These are phyloP conservation scores for Mortierella alpina DNA, from an alignment of 192 early-diverging fungal species.

Conservation along the genomic window DNA sequence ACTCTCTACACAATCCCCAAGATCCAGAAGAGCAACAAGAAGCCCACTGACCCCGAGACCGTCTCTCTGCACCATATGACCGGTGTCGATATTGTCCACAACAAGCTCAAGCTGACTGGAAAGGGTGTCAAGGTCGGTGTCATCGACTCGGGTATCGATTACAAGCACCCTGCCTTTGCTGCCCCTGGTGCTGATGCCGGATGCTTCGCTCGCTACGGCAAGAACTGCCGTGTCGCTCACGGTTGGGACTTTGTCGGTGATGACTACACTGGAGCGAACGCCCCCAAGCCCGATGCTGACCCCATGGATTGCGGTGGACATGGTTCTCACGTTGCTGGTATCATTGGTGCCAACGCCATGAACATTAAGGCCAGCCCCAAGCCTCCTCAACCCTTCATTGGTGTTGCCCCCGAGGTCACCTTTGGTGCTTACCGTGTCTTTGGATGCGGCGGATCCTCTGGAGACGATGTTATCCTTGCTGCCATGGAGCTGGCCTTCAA, in stretches of 20 bases:
- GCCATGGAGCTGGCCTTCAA: constrained; percentile 64
- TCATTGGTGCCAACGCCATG: constrained; percentile 56
- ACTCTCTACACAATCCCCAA: constrained; percentile 37
- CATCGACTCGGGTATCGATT: constrained; percentile 70
- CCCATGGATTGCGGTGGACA: constrained; percentile 66
- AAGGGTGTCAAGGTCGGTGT: constrained; percentile 66
- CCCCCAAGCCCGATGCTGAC: constrained; percentile 50
- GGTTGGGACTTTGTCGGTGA: constrained; percentile 73
- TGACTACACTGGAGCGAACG: constrained; percentile 56
- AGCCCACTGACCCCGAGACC: constrained; percentile 25
- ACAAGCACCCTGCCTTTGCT: constrained; percentile 73
- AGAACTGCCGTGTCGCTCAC: constrained; percentile 64
- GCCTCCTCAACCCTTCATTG: constrained; percentile 30
- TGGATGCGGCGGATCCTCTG: constrained; percentile 60
- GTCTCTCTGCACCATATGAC: constrained; percentile 55
- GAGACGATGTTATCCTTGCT: constrained; percentile 67
- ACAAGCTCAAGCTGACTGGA: constrained; percentile 50
- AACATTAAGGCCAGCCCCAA: constrained; percentile 13
- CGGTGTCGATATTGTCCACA: constrained; percentile 51
- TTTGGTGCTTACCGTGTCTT: constrained; percentile 76
- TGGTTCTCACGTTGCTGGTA: constrained; percentile 64
- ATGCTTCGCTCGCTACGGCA: constrained; percentile 71
- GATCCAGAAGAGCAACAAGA: constrained; percentile 20
- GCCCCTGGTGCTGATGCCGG: constrained; percentile 35
- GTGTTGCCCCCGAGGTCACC: constrained; percentile 84